Base-by-base conservation (phyloP, 2,329 filamentous ascomycete species). In the Coniochaeta sp. region DNA sequence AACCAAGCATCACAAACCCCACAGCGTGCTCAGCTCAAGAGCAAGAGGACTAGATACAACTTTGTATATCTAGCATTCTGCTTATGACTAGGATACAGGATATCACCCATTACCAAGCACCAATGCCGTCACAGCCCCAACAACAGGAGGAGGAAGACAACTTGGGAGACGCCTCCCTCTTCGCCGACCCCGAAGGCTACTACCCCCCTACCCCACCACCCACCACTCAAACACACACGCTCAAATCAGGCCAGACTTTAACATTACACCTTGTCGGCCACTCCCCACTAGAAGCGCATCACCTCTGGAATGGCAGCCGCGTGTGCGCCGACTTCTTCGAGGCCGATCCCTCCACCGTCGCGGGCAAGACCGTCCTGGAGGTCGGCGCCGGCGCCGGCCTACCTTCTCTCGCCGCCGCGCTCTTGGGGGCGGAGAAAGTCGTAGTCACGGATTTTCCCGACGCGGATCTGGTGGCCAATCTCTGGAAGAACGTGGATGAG, bases 371-470 rank as follows among this genome's bases (percentile, higher is more conserved):
- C n/a, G 83, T 97, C 2, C 84, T 97, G 9, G 93, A 97, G 74
- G 85, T 97, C 26, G 93, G 93, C 55, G 93, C 93, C 3, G 93
- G 91, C 16, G 91, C 91, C 0, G 93, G 92, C 0, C 81, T 97
- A 40, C 91, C 92, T 0, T 89, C 88, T 70, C 83, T 97, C 12
- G 85, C 95, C 36, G 88, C 88, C 66, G 89, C 89, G 0, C 78
- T 89, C 36, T 81, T 89, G 42, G 90, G 89, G 16, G 93, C 93
- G 2, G 73, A 73, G 57, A 83, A 78, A 58, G 85, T 89, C 2
- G 89, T 97, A 10, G 87, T 93, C 66, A 96, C 92, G 8, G 93
- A 98, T 73, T 97, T 91, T 71, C 91, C 91, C 0, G 93, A 97
- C 72, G 79, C 81, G 44, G 91, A 96, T 24, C 79, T 98, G n/a